Base-by-base conservation (phyloP, 345 rosid genomes). In the Hevea brasiliensis region DNA sequence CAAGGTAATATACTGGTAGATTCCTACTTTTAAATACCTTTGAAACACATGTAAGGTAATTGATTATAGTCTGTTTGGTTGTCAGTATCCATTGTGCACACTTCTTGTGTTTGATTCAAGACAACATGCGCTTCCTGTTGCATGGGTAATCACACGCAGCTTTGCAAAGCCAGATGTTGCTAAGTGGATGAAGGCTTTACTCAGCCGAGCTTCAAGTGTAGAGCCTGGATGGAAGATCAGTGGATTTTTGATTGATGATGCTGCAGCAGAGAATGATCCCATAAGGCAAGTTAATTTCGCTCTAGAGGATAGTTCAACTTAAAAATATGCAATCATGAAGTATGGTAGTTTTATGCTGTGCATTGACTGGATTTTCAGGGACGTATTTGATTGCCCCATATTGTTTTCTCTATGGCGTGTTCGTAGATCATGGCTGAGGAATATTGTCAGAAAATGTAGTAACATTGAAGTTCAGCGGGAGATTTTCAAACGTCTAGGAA, bases 91-190 rank as follows among this genome's bases (percentile, higher is more conserved):
- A 23, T 79, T 92, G 74, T 89, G 90, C 77, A 89, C 97, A 15
- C 90, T 92, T 75, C 94, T 91, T 51, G 97, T 89, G 66, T 95
- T 95, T 72, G 94, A 95, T 87, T 91, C 98, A 60, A 95, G 98
- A 73, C 94, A 88, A 68, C 97, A 95, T 78, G 93, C 94, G 41
- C 90, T 95, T n/a, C 99, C 98, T 6, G 75, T 92, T 2, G 94
- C 94, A 70, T 92, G 98, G 98, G 81, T 95, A 68, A 86, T 91
- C 77, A 92, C 97, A 3, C 96, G 90, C 64, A 89, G 96, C 81
- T 84, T 73, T 79, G 86, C 93, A n/a, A 95, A 91, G 82, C 83
- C 88, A 12, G 98, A 95, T 79, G 86, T 92, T 70, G 76, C 91
- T 65, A 92, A 87, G 75, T 95, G 97, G 97, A 90, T 85, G 92